Base-by-base conservation (phyloP, 306 rosid genomes). In the Vicia faba region DNA sequence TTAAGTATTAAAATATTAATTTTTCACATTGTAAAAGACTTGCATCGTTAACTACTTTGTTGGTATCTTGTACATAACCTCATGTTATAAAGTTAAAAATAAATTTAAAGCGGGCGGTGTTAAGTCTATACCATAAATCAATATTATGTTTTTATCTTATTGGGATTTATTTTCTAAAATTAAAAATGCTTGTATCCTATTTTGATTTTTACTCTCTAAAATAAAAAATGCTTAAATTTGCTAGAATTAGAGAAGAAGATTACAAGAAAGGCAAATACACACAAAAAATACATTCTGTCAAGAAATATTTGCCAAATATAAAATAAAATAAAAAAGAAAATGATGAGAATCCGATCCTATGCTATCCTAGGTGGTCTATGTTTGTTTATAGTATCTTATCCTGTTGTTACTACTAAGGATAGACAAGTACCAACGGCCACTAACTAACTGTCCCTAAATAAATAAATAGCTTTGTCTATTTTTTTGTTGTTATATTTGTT, bases 331-430 rank as follows among this genome's bases (percentile, higher is more conserved):
- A 49, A 16, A 18, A 8, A 2, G 2, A 48, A 49, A 49, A 15
- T 16, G 25, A 15, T 3, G 26, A 45, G 51, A 14, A 14, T 45
- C 19, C 15, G 4, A 25, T 3, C 28, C 8, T 20, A 48, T 14
- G 4, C 11, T 46, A 15, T 19, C 28, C 11, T 18, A 18, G 60
- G 35, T 4, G 25, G 38, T 25, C 60, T 53, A 11, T 54, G 59
- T 53, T 53, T 53, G 59, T 53, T 23, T 54, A 26, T 54, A 54
- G 60, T 12, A 55, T 13, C 61, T 25, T 55, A 19, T 51, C 7
- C 58, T 3, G 14, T 20, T 51, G 28, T 19, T 20, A 20, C 58
- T 51, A 51, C 29, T 51, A 51, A 20, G 25, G 25, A 51, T 19
- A 20, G n/a, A 20, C 16, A 45, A 5, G 10, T 45, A 45, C 80